Base-by-base conservation (phyloP, 306 rosid species). In the Cucumis hystrix region DNA sequence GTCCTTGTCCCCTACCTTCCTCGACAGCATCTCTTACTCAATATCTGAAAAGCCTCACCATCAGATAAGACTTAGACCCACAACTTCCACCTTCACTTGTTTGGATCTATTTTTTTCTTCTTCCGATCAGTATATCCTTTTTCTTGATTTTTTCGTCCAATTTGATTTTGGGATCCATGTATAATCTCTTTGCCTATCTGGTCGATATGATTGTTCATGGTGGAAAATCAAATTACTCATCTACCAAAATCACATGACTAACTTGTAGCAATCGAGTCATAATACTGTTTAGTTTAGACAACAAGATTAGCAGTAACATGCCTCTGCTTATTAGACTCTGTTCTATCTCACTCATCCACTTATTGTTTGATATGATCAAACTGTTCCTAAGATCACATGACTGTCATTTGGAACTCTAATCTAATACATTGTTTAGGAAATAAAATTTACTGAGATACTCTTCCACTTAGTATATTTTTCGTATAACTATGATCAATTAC, bases 1-100 rank as follows among this genome's bases (percentile, higher is more conserved):
- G 76, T 69, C 58, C 54, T 69, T 69, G 75, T 71, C 41, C 37
- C 59, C 60, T 51, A 23, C 51, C 58, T 71, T 71, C 58, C 60
- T 73, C 45, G 77, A 73, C 77, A 73, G 77, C 77, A 73, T 73
- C 77, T 73, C 62, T 73, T 52, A 20, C 60, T 71, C 76, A 17
- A 23, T 71, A 28, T 71, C 60, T 71, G 76, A 28, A 71, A 71
- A 71, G 76, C 21, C 57, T 49, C 60, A 25, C 33, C 25, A 16
- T 51, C 25, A 25, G 41, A 49, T 71, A 51, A 14, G 60, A 49
- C 57, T 52, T 52, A 16, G 77, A 51, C 77, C 77, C 77, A 73
- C 62, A 30, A 30, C 17, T 72, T 51, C 77, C 62, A 72, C 39
- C 77, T 72, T 47, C 45, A 52, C 77, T 9, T 23, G 39, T 43